phyloP scores from a whole-genome alignment of 768 basidiomycete species.

The Leccinum longicurvipes region DNA sequence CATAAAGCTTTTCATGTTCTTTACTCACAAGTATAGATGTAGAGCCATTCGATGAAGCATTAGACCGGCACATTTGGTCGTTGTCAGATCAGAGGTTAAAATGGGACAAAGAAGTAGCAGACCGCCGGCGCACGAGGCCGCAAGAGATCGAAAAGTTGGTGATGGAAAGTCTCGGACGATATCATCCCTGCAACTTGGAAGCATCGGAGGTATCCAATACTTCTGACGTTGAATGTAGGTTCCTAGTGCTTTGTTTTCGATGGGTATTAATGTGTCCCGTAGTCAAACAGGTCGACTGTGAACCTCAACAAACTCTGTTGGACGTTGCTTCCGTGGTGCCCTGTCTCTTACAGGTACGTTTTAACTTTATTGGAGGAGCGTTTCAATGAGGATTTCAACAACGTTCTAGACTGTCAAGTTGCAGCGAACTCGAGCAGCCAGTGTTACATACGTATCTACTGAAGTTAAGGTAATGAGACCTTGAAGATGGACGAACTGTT shows the following conservation, averaged over 20 bases:
- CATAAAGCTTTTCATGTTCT: neutral
- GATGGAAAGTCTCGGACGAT: slow-evolving; percentile 36
- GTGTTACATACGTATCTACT: slow-evolving; percentile 41
- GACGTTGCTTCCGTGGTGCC: slow-evolving; percentile 41
- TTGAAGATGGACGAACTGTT: slow-evolving; percentile 24
- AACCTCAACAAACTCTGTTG: slow-evolving; percentile 25
- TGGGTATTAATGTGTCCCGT: neutral
- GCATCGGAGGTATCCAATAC: slow-evolving; percentile 9
- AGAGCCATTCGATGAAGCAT: slow-evolving; percentile 82
- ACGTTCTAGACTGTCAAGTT: slow-evolving; percentile 40
- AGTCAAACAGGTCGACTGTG: slow-evolving; percentile 22
- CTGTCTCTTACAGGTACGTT: slow-evolving; percentile 51
- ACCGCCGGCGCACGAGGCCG: slow-evolving; percentile 62
- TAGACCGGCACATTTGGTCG: slow-evolving; percentile 81
- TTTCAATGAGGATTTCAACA: neutral
- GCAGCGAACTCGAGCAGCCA: slow-evolving; percentile 50
- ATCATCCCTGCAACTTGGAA: slow-evolving; percentile 30
- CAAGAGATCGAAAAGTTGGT: slow-evolving; percentile 45
- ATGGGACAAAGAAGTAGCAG: slow-evolving; percentile 71
- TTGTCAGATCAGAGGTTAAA: slow-evolving; percentile 69
- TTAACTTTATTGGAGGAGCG: neutral
- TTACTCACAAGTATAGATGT: slow-evolving; percentile 42
- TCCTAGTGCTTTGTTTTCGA: neutral
- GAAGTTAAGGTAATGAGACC: slow-evolving; percentile 52
- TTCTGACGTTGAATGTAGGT: slow-evolving; percentile 11